Evolutionary conservation across 2,329 filamentous ascomycete genomes (phyloP), one percentile per base, ranked within the genome.

Genomic region (Diaporthe capsici): DNA sequence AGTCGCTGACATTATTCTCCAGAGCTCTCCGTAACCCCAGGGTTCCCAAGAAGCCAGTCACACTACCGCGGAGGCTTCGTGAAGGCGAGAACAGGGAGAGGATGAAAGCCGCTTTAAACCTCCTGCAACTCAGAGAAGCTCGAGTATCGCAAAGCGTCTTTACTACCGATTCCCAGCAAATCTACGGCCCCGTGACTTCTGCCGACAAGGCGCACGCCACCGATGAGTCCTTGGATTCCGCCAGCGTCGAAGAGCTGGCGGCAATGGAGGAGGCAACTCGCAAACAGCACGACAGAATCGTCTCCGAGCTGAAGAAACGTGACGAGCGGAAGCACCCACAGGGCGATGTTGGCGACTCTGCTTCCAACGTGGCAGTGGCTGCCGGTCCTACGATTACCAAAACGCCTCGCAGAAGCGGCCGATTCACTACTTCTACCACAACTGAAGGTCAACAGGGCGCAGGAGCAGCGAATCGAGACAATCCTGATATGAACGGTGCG

Each of bases 241-340:
- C 73, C 10, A 73, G 61, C 34, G 47, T 51, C 12, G 49, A 72
- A 42, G 71, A 73, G 42, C 73, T 77, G 42, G 49, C 20, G 9
- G 61, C 67, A 20, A 47, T 77, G 70, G 60, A 73, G 57, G 67
- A 60, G 49, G 44, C 60, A 34, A 44, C 74, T 17, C 58, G 51
- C 31, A n/a, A 71, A 28, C 63, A 61, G 63, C n/a, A 71, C 31
- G 71, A 73, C 22, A 58, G 25, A 44, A 67, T 77, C 44, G 22
- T 71, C 12, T 67, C 63, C n/a, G 61, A 73, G 58, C 28, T 73
- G 58, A 57, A 55, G 58, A 61, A 53, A 44, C 71, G 71, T 2
- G 60, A 55, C 7, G 25, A 51, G 22, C 39, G 10, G 15, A 15
- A 70, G 28, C 65, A 20, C 3, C 22, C 7, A 12, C 20, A 34